Evolutionary conservation across 192 early-diverging fungal genomes (phyloP).

Genomic region (Rhizoclosmatium globosum): DNA sequence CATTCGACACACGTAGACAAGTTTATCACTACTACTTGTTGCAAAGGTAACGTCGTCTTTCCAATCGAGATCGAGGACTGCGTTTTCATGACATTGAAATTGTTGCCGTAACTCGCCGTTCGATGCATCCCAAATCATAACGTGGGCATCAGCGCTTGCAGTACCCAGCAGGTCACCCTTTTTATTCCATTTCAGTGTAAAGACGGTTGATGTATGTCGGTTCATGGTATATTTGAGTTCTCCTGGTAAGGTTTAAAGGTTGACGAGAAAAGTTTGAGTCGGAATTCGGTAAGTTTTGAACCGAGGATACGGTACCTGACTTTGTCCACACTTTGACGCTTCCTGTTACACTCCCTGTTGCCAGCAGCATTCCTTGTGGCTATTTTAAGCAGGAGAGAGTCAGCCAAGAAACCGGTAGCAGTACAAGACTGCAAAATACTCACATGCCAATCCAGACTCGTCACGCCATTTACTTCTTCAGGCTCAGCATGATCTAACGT

Average conservation of each 20-base stretch:
- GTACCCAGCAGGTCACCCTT: conserved; percentile 76
- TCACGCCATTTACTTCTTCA: conserved; percentile 72
- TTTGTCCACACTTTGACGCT: conserved; percentile 85
- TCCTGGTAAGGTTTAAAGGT: conserved; percentile 48
- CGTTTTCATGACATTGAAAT: conserved; percentile 70
- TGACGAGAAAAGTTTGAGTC: conserved; percentile 7
- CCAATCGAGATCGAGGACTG: conserved; percentile 89
- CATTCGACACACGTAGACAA: conserved; percentile 82
- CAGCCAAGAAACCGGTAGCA: not conserved
- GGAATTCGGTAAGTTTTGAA: conserved; percentile 8
- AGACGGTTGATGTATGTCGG: conserved; percentile 82
- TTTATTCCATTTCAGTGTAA: conserved; percentile 88
- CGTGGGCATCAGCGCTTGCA: conserved; percentile 80
- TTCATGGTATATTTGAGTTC: conserved; percentile 66
- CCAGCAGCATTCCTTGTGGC: conserved; percentile 80
- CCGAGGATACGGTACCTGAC: conserved; percentile 29
- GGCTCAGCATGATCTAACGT: conserved; percentile 55
- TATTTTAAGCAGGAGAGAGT: conserved; percentile 40
- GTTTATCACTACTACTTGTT: conserved; percentile 82
- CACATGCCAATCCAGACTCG: conserved; percentile 87
- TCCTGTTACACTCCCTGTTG: conserved; percentile 88
- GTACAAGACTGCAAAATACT: conserved; percentile 35
- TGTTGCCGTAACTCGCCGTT: conserved; percentile 78
- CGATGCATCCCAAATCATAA: conserved; percentile 84
- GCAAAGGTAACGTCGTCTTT: conserved; percentile 91